phyloP scores from a whole-genome alignment of 2,329 filamentous ascomycete genomes.

The Colletotrichum incanum region DNA sequence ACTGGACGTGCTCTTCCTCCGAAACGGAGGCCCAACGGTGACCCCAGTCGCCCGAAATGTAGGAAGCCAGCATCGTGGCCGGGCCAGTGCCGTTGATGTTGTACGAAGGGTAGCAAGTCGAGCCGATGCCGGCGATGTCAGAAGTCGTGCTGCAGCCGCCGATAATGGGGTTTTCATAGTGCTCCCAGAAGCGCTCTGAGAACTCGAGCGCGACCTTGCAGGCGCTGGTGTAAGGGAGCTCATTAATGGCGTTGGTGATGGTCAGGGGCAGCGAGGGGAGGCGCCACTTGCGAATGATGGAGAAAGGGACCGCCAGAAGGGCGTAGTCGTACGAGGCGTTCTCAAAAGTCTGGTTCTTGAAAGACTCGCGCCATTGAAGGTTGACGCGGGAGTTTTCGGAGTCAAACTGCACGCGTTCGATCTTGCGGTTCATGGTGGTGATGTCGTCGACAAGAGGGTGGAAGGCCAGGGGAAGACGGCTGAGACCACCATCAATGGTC shows the following conservation, averaged over 20 bases:
- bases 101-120: constrained; percentile 78
- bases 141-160: constrained; percentile 73
- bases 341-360: constrained; percentile 56
- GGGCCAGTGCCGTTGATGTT: constrained; percentile 75
- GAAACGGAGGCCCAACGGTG: constrained; percentile 54
- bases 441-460: constrained; percentile 72
- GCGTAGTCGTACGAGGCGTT: constrained; percentile 75
- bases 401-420: constrained; percentile 71
- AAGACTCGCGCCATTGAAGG: constrained; percentile 69
- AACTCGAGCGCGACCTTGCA: constrained; percentile 79
- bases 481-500: constrained; percentile 74
- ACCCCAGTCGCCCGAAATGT: constrained; percentile 62
- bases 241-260: constrained; percentile 64
- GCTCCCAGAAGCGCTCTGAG: constrained; percentile 74
- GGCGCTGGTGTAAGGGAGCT: constrained; percentile 60
- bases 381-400: constrained; percentile 67
- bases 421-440: constrained; percentile 69
- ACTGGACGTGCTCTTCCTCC: constrained; percentile 74
- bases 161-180: constrained; percentile 68
- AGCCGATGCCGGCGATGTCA: constrained; percentile 74
- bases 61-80: constrained; percentile 74
- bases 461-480: constrained; percentile 74
- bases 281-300: constrained; percentile 74
- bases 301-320: constrained; percentile 76
- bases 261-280: constrained; percentile 63